These are phyloP conservation scores for Fusarium musae DNA, from an alignment of 2,329 filamentous ascomycete species.

Conservation along the genomic window DNA sequence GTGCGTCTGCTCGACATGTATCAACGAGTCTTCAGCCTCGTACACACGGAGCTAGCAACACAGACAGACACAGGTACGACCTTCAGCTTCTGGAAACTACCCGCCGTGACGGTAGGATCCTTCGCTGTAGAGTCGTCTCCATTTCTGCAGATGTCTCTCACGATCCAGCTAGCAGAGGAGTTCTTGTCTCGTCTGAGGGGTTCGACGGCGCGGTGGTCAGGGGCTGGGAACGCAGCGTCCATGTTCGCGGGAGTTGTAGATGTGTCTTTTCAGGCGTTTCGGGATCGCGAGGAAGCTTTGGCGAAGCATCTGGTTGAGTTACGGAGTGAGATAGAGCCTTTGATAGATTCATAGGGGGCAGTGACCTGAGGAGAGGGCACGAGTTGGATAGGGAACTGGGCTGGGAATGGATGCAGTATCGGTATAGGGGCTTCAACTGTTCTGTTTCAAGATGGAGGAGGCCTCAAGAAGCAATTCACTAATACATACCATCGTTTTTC, in stretches of 20 bases:
- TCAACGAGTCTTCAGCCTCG: conserved; percentile 52
- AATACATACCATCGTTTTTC: conserved; percentile 23
- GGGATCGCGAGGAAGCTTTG: conserved; percentile 50
- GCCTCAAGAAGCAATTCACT: conserved; percentile 24
- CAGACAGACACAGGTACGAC: conserved; percentile 41
- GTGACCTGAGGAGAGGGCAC: background rate
- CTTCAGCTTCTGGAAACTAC: conserved; percentile 54
- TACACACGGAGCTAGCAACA: conserved; percentile 47
- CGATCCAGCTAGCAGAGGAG: conserved; percentile 55
- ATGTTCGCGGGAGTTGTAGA: conserved; percentile 50
- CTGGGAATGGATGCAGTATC: background rate
- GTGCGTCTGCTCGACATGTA: conserved; percentile 55
- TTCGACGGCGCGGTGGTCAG: conserved; percentile 47
- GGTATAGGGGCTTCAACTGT: conserved; percentile 15
- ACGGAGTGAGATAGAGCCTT: conserved; percentile 49
- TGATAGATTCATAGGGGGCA: conserved; percentile 42
- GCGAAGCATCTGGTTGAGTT: conserved; percentile 48
- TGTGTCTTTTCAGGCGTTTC: conserved; percentile 46
- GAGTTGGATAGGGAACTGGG: background rate
- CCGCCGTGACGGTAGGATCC: conserved; percentile 54
- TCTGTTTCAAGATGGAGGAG: background rate
- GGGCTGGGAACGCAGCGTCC: conserved; percentile 37
- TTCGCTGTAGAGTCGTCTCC: conserved; percentile 54
- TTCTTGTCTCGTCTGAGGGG: conserved; percentile 51
- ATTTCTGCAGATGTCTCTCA: conserved; percentile 56